Base-by-base conservation (phyloP, 306 rosid species). In the Inga laurina region DNA sequence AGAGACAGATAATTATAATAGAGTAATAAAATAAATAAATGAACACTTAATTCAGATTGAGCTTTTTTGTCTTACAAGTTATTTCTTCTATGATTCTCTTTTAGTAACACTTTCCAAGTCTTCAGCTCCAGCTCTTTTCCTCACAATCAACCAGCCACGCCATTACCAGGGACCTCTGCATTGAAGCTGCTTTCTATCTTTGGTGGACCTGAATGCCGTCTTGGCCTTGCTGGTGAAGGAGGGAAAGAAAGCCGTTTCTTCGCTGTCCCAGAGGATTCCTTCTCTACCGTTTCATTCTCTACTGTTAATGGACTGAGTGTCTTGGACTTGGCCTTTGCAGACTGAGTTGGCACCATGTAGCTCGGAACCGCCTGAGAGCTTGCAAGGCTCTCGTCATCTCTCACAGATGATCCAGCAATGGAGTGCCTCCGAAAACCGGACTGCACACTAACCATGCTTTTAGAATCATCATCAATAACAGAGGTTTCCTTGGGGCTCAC, bases 391-490 rank as follows among this genome's bases (percentile, higher is more conserved):
- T 89, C 96, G 0, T 93, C 94, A 62, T 93, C 99, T 86, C 97
- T 85, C 73, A 85, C 87, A 0, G 88, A 79, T 39, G 97, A 87
- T 5, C 97, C 96, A 11, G 86, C 96, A 70, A 92, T 90, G 52
- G 94, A 92, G 84, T 94, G 98, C 91, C 99, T 94, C 75, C 99
- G 86, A 79, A 85, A 89, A 73, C 92, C 87, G 24, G 99, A 96
- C 81, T 88, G 97, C 76, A 88, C 82, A 71, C 98, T 94, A 14
- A 65, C 91, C 83, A 85, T 79, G 86, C 97, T 95, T 87, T 91
- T 93, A 2, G 89, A 77, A 74, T 96, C 99, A 73, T 90, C 94
- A 24, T 96, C 97, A 8, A 67, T 82, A 71, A 43, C 82, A 79
- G 82, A 83, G 82, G 86, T 75, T 12, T 85, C 91, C 87, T 85